Percentiles rank a stretch among this genome's conserved stretches.
phyloP scores from a whole-genome alignment of 768 basidiomycete genomes.

The Mycena latifolia region DNA sequence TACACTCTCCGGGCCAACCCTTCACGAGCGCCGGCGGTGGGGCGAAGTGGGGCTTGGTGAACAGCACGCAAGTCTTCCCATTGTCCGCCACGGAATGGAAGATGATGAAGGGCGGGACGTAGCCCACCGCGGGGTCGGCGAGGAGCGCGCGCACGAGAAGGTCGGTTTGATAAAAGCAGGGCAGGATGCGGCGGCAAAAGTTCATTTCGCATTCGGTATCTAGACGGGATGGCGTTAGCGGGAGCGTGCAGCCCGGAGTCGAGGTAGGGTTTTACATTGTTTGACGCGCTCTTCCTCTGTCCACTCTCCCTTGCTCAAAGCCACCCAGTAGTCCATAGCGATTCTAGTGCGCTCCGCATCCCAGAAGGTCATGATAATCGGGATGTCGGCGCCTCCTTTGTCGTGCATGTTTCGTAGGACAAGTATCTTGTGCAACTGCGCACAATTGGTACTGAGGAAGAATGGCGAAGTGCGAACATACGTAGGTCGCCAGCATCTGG shows the following conservation, averaged over 20 bases:
- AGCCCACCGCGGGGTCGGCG: conserved; percentile 37
- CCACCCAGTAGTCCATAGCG: conserved; percentile 43
- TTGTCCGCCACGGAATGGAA: conserved; percentile 19
- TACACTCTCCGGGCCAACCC: conserved; percentile 25
- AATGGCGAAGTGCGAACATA: background rate
- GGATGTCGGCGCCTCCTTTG: conserved; percentile 42
- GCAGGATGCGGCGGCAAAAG: conserved; percentile 16
- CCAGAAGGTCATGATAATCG: conserved; percentile 40
- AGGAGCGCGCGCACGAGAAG: conserved; percentile 35
- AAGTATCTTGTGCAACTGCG: conserved; percentile 39
- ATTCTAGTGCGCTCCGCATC: conserved; percentile 31
- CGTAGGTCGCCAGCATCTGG: background rate
- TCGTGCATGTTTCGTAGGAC: conserved; percentile 46
- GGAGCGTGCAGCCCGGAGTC: background rate
- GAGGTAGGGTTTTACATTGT: conserved; percentile 4
- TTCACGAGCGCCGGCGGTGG: conserved; percentile 20
- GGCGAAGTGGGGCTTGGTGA: conserved; percentile 25
- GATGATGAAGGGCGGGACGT: conserved; percentile 40
- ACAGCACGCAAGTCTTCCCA: conserved; percentile 30
- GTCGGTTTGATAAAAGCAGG: conserved; percentile 29
- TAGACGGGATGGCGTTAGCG: background rate
- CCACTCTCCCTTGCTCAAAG: conserved; percentile 29
- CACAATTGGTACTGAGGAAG: no score
- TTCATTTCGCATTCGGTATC: conserved; percentile 10
- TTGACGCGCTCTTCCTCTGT: conserved; percentile 9